phyloP scores from a whole-genome alignment of 371 early-diverging fungal genomes.

The Syncephalastrum monosporum region DNA sequence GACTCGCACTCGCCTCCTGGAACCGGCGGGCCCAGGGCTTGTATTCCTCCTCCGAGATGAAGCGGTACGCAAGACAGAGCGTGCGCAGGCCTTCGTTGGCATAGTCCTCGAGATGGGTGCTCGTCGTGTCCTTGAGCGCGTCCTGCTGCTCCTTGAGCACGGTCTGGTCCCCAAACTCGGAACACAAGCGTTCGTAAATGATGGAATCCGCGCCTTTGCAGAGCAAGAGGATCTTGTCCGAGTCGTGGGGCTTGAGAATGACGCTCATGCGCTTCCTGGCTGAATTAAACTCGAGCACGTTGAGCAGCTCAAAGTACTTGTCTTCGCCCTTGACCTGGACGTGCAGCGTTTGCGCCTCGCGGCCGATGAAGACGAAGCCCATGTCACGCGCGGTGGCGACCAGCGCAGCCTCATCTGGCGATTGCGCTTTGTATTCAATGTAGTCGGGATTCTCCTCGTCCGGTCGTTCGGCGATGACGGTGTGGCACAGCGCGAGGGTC shows the following conservation, averaged over 20 bases:
- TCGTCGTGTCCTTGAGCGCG: constrained; percentile 42
- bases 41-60: constrained; percentile 75
- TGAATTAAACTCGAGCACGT: constrained; percentile 68
- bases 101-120: constrained; percentile 78
- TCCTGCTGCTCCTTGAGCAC: constrained; percentile 23
- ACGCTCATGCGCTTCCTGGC: constrained; percentile 76
- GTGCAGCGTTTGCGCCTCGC: constrained; percentile 50
- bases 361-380: constrained; percentile 77
- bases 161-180: constrained; percentile 25
- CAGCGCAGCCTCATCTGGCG: constrained; percentile 94
- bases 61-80: constrained; percentile 80
- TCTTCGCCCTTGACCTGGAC: constrained; percentile 32
- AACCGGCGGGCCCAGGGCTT: constrained; percentile 73
- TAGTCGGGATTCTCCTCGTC: constrained; percentile 43
- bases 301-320: constrained; percentile 49
- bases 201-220: constrained; percentile 84
- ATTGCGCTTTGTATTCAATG: constrained; percentile 82
- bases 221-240: constrained; percentile 57
- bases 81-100: constrained; percentile 94
- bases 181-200: constrained; percentile 52
- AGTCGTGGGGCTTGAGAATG: constrained; percentile 52
- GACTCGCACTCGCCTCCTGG: constrained; percentile 75
- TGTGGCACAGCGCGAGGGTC: constrained; percentile 91
- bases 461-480: constrained; percentile 72
- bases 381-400: constrained; percentile 84